Conservation (phyloP, 805 yeast genomes). For the Teunomyces stri region DNA sequence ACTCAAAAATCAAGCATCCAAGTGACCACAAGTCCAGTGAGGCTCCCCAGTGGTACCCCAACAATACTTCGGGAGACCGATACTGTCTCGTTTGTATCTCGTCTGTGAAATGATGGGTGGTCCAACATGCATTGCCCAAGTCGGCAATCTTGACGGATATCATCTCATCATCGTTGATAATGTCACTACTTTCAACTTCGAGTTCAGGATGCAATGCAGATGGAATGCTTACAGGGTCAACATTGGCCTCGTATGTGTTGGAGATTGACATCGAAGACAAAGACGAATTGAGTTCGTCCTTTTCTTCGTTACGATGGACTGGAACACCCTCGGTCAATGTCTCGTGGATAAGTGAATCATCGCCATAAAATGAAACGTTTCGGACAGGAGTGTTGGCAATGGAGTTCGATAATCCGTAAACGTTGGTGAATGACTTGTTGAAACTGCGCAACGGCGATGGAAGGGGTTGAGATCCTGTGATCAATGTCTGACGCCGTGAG, state of each 20-base stretch:
- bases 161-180: conserved; percentile 16
- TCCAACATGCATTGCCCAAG: conserved; percentile 69
- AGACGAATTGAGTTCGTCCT: conserved; percentile 34
- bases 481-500: conserved; percentile 69
- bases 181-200: conserved; percentile 7
- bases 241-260: conserved; percentile 15
- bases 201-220: conserved; percentile 10
- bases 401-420: conserved; percentile 36
- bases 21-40: conserved; percentile 95
- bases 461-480: conserved; percentile 89
- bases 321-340: not conserved
- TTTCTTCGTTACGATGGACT: conserved; percentile 8
- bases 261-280: conserved; percentile 44
- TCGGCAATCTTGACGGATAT: conserved; percentile 60
- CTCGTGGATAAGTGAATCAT: not conserved
- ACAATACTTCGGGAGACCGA: conserved; percentile 60
- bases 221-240: conserved; percentile 10
- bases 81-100: conserved; percentile 71
- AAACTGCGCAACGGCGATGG: conserved; percentile 80
- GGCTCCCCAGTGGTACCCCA: conserved; percentile 81
- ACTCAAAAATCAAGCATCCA: conserved; percentile 87
- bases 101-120: conserved; percentile 59
- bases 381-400: conserved; percentile 40
- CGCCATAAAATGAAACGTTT: conserved; percentile 10
- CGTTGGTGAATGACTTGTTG: conserved; percentile 38